These are phyloP conservation scores for Venturiaceae sp. DNA, from an alignment of 2,329 filamentous ascomycete species.

Conservation along the genomic window DNA sequence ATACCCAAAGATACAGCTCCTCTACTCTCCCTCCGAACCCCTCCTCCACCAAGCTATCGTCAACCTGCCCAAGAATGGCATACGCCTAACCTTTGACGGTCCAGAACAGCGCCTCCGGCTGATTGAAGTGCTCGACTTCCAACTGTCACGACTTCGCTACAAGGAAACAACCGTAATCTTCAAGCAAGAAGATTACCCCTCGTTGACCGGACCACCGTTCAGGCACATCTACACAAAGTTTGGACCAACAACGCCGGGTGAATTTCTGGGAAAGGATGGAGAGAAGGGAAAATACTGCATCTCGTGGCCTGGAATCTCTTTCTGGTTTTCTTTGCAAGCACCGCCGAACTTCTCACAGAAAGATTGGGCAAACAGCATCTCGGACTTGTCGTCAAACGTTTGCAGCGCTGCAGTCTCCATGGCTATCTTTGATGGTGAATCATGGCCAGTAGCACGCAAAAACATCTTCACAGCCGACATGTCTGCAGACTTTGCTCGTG, in stretches of 20 bases:
- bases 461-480: constrained; percentile 57
- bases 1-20: constrained; percentile 75
- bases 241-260: constrained; percentile 86
- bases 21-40: constrained; percentile 67
- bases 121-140: constrained; percentile 86
- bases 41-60: constrained; percentile 67
- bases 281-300: constrained; percentile 71
- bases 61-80: constrained; percentile 70
- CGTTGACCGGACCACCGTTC: constrained; percentile 58
- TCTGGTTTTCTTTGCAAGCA: constrained; percentile 72
- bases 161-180: constrained; percentile 61
- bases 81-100: constrained; percentile 87
- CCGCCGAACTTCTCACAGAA: constrained; percentile 34
- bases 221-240: constrained; percentile 87
- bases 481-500: background rate
- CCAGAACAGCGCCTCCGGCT: constrained; percentile 83
- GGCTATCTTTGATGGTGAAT: constrained; percentile 83
- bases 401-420: constrained; percentile 73
- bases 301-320: constrained; percentile 90
- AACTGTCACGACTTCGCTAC: constrained; percentile 73
- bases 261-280: constrained; percentile 58
- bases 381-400: constrained; percentile 63
- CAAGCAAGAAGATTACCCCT: background rate
- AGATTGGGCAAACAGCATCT: constrained; percentile 75
- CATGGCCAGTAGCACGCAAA: constrained; percentile 76